phyloP scores from a whole-genome alignment of 2,329 filamentous ascomycete genomes.

The Aspergillus calidoustus region DNA sequence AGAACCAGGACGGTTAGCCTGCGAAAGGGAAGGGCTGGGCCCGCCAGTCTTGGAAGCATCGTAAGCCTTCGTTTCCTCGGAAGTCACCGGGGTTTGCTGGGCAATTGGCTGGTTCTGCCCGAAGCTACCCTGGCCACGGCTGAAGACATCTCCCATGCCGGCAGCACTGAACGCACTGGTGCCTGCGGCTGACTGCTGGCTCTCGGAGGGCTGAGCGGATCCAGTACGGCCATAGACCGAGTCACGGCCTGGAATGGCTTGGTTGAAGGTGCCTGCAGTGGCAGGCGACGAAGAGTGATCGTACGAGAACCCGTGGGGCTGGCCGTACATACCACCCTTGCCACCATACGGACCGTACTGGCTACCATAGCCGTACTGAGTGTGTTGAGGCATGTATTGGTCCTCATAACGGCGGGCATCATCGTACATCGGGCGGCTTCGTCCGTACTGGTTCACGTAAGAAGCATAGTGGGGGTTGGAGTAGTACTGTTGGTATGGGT shows the following conservation, averaged over 20 bases:
- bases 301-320: constrained; percentile 66
- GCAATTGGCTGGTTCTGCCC: constrained; percentile 58
- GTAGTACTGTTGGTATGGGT: constrained; percentile 62
- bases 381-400: constrained; percentile 51
- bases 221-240: constrained; percentile 65
- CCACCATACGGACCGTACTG: constrained; percentile 59
- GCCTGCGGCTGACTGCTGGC: constrained; percentile 55
- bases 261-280: constrained; percentile 55
- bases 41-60: constrained; percentile 61
- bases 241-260: constrained; percentile 54
- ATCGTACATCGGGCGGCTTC: constrained; percentile 55
- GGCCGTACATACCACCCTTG: constrained; percentile 66
- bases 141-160: constrained; percentile 63
- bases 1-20: constrained; percentile 66
- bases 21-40: constrained; percentile 65
- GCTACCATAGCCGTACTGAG: constrained; percentile 60
- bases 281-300: constrained; percentile 69
- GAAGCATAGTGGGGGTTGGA: constrained; percentile 64
- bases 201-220: constrained; percentile 61
- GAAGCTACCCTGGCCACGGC: constrained; percentile 62
- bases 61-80: constrained; percentile 64
- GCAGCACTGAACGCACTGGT: constrained; percentile 52
- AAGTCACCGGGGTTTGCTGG: constrained; percentile 52
- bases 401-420: constrained; percentile 55
- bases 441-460: constrained; percentile 62